Conservation (phyloP, 805 yeast genomes). For the Candida ipomoeae region DNA sequence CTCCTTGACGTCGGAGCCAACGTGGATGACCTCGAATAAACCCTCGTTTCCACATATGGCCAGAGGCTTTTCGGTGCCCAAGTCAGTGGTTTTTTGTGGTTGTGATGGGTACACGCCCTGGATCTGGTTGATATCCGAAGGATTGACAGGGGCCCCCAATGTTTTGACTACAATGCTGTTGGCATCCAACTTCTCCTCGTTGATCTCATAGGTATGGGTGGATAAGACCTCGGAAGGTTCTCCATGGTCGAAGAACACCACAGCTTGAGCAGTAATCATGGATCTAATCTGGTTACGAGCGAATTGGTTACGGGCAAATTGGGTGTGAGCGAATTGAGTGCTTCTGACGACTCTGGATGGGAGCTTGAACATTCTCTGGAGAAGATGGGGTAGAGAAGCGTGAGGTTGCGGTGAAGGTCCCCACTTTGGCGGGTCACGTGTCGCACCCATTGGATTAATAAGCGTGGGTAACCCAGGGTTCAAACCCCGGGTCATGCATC, state of each 20-base stretch:
- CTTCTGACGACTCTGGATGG: conserved; percentile 4
- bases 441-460: not conserved
- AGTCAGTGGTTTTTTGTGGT: conserved; percentile 48
- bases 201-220: conserved; percentile 50
- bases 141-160: conserved; percentile 41
- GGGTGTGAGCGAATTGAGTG: conserved; percentile 8
- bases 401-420: conserved; percentile 2
- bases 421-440: conserved; percentile 2
- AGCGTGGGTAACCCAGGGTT: too few species aligned
- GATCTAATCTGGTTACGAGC: conserved; percentile 9
- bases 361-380: conserved; percentile 12
- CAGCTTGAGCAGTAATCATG: conserved; percentile 57
- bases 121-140: conserved; percentile 44
- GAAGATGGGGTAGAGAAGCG: not conserved
- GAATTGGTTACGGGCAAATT: not conserved
- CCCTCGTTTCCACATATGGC: conserved; percentile 22
- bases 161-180: conserved; percentile 30
- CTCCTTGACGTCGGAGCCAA: conserved; percentile 15
- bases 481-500: too few species aligned
- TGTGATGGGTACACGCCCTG: conserved; percentile 46
- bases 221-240: conserved; percentile 54
- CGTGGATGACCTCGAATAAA: conserved; percentile 17
- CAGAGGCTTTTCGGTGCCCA: conserved; percentile 45
- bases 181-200: conserved; percentile 38
- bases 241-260: conserved; percentile 66